Percentiles rank a stretch among this genome's conserved stretches.
Evolutionary conservation across 495 filamentous ascomycete species (phyloP).

Genomic region (Hapsidospora chrysogenum): DNA sequence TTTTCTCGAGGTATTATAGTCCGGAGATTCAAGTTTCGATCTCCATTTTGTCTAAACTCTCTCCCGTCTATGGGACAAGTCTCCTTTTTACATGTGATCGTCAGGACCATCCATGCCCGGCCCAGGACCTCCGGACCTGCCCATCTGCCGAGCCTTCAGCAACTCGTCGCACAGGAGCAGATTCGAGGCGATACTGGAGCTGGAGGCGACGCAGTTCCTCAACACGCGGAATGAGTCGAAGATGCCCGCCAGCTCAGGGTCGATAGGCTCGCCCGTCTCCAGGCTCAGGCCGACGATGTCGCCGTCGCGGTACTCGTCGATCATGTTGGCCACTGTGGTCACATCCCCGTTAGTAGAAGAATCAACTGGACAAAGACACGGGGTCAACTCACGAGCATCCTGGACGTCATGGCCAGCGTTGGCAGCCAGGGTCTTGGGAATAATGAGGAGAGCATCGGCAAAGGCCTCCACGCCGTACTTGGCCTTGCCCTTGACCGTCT

Average conservation of each 20-base stretch:
- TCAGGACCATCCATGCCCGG: slow-evolving; percentile 36
- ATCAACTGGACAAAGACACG: neutral
- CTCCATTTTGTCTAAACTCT: too few relatives aligned
- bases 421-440: slow-evolving; percentile 92
- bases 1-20: too few relatives aligned
- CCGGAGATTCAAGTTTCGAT: too few relatives aligned
- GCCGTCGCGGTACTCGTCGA: slow-evolving; percentile 73
- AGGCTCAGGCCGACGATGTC: slow-evolving; percentile 79
- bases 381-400: slow-evolving; percentile 57
- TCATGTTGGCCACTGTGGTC: slow-evolving; percentile 53
- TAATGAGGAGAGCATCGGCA: slow-evolving; percentile 81
- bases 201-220: slow-evolving; percentile 82
- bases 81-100: slow-evolving; percentile 16
- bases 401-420: slow-evolving; percentile 96
- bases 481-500: slow-evolving; percentile 89
- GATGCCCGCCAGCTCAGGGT: slow-evolving; percentile 81
- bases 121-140: slow-evolving; percentile 29
- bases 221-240: slow-evolving; percentile 94
- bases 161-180: slow-evolving; percentile 92
- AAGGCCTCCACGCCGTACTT: slow-evolving; percentile 91
- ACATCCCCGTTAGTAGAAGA: slow-evolving; percentile 8
- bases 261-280: slow-evolving; percentile 79
- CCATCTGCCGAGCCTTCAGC: slow-evolving; percentile 95
- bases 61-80: too few relatives aligned
- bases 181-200: slow-evolving; percentile 89